Conservation (phyloP, 371 early-diverging fungal genomes). For the Mortierella sp. region DNA sequence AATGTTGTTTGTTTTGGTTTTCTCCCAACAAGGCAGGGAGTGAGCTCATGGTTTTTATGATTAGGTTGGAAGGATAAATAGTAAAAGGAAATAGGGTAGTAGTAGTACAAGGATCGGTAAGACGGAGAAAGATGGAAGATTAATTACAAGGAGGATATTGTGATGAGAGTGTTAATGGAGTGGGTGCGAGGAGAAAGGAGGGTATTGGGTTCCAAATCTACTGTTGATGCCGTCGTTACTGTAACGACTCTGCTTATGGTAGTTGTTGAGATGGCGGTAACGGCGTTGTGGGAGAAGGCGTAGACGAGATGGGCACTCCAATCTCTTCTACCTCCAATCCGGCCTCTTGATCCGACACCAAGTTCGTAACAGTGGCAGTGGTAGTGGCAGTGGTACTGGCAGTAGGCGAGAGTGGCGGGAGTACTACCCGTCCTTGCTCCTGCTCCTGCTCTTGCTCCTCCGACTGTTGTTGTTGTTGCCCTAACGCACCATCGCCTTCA, state of each 20-base stretch:
- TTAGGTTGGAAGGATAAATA: background rate
- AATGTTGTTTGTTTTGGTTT: background rate
- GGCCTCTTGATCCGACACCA: background rate
- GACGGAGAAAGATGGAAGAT: background rate
- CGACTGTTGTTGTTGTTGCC: background rate
- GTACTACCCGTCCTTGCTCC: background rate
- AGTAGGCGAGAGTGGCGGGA: background rate
- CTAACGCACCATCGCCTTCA: background rate
- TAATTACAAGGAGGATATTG: constrained; percentile 1
- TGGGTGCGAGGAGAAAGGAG: background rate
- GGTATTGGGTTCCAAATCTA: background rate
- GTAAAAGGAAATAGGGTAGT: background rate
- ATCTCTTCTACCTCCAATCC: background rate
- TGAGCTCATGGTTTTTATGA: background rate
- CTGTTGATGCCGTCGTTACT: too few relatives aligned
- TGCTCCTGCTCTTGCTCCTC: background rate
- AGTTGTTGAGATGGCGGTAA: background rate
- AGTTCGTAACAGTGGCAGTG: background rate
- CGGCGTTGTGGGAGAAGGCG: background rate
- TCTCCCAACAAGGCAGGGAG: background rate
- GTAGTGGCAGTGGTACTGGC: background rate
- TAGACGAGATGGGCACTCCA: background rate
- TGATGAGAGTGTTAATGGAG: background rate
- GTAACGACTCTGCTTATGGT: background rate
- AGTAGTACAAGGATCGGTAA: background rate